Evolutionary conservation across 768 basidiomycete species (phyloP).

Genomic region (Baorangia bicolor): DNA sequence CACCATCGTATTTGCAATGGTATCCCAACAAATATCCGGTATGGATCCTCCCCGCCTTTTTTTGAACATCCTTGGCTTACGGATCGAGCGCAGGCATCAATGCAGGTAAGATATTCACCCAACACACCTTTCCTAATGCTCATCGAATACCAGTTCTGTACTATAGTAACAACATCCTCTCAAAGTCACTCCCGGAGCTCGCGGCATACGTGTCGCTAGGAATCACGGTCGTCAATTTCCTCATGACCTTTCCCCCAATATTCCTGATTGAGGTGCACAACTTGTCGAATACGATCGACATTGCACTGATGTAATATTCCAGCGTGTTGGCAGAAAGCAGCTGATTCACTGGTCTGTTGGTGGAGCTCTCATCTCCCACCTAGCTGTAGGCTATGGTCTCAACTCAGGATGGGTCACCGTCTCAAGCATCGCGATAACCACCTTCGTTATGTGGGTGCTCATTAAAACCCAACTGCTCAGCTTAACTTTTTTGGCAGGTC

Average conservation of each 20-base stretch:
- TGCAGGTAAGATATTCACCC: slow-evolving; percentile 46
- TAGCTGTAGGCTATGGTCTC: slow-evolving; percentile 69
- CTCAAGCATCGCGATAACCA: slow-evolving; percentile 71
- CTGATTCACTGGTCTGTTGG: slow-evolving; percentile 65
- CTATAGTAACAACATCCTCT: slow-evolving; percentile 87
- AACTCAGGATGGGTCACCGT: slow-evolving; percentile 57
- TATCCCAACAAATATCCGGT: slow-evolving; percentile 80
- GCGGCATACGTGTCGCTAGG: slow-evolving; percentile 83
- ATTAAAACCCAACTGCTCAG: neutral
- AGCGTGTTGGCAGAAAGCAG: slow-evolving; percentile 73
- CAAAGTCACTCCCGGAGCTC: slow-evolving; percentile 71
- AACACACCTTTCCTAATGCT: neutral
- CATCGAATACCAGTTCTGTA: slow-evolving; percentile 62
- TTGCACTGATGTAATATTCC: slow-evolving; percentile 2
- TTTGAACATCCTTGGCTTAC: slow-evolving; percentile 1
- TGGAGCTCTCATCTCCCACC: slow-evolving; percentile 65
- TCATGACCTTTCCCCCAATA: slow-evolving; percentile 77
- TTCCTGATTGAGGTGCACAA: slow-evolving; percentile 73
- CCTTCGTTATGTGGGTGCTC: slow-evolving; percentile 72
- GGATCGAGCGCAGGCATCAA: slow-evolving; percentile 58
- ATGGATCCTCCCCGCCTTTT: slow-evolving; percentile 7
- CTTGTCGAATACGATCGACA: slow-evolving; percentile 1
- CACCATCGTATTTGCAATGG: slow-evolving; percentile 69
- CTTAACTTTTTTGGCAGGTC: slow-evolving; percentile 46
- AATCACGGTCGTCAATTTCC: slow-evolving; percentile 80